These are phyloP conservation scores for Scleroderma bovista DNA, from an alignment of 768 basidiomycete species.

Conservation along the genomic window DNA sequence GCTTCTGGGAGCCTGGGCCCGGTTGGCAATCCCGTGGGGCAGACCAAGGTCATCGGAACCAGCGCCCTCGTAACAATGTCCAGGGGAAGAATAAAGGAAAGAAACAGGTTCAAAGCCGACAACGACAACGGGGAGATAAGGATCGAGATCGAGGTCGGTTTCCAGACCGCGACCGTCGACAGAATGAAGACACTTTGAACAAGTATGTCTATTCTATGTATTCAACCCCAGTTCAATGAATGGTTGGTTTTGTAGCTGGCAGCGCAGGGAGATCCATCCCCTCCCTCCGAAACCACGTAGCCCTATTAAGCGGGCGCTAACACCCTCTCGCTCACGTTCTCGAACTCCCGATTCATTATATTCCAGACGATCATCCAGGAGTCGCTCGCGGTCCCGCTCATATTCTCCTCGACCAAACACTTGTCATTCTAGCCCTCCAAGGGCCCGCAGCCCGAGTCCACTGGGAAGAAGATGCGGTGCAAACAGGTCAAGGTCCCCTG, in stretches of 20 bases:
- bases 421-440: slow-evolving; percentile 45
- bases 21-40: slow-evolving; percentile 50
- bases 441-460: slow-evolving; percentile 44
- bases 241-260: slow-evolving; percentile 47
- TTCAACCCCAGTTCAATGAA: slow-evolving; percentile 6
- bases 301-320: slow-evolving; percentile 37
- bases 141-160: slow-evolving; percentile 22
- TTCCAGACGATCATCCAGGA: slow-evolving; percentile 58
- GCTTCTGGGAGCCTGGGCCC: slow-evolving; percentile 70
- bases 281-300: slow-evolving; percentile 36
- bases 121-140: slow-evolving; percentile 25
- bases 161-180: slow-evolving; percentile 36
- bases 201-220: slow-evolving; percentile 47
- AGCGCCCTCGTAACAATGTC: slow-evolving; percentile 33
- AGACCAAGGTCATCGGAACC: slow-evolving; percentile 34
- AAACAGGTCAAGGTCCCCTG: slow-evolving; percentile 34
- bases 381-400: slow-evolving; percentile 59
- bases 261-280: slow-evolving; percentile 46
- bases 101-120: slow-evolving; percentile 31
- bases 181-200: slow-evolving; percentile 64
- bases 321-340: slow-evolving; percentile 49
- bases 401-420: slow-evolving; percentile 54
- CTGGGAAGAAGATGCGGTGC: slow-evolving; percentile 36
- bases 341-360: slow-evolving; percentile 55
- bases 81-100: slow-evolving; percentile 32